Evolutionary conservation across 805 yeast genomes (phyloP).

Genomic region (Lipomyces yamadae): DNA sequence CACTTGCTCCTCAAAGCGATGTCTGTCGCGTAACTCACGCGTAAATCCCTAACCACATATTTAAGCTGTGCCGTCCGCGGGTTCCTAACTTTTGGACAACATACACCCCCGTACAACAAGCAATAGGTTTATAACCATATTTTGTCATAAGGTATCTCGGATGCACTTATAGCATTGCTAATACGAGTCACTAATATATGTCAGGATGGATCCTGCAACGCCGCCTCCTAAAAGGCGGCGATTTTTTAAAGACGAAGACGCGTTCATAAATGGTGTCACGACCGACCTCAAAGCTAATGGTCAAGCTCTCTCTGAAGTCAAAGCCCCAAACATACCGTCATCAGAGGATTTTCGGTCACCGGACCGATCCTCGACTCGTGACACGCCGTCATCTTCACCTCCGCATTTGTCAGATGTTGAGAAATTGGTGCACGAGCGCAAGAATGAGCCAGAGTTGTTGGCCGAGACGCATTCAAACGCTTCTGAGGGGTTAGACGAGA

Average conservation of each 20-base stretch:
- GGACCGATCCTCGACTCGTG: background rate
- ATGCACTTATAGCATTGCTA: background rate
- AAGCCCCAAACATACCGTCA: background rate
- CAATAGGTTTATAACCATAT: background rate
- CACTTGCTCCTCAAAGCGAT: background rate
- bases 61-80: too few species aligned
- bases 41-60: background rate
- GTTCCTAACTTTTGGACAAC: too few species aligned
- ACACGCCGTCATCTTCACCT: constrained; percentile 35
- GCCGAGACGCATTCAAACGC: background rate
- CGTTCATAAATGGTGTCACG: constrained; percentile 7
- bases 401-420: constrained; percentile 8
- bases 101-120: too few species aligned
- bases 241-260: constrained; percentile 25
- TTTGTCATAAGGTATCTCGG: background rate
- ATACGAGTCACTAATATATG: background rate
- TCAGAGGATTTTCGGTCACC: background rate
- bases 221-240: constrained; percentile 18
- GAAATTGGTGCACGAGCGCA: background rate
- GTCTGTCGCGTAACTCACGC: background rate
- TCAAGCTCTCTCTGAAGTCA: background rate
- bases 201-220: background rate
- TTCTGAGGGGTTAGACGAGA: constrained; percentile 16
- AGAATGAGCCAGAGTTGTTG: background rate
- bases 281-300: background rate